A percentile compares a stretch with the other conserved stretches of the same genome.
phyloP scores from a whole-genome alignment of 148 eudicot genomes.

The Rhododendron simsii region DNA sequence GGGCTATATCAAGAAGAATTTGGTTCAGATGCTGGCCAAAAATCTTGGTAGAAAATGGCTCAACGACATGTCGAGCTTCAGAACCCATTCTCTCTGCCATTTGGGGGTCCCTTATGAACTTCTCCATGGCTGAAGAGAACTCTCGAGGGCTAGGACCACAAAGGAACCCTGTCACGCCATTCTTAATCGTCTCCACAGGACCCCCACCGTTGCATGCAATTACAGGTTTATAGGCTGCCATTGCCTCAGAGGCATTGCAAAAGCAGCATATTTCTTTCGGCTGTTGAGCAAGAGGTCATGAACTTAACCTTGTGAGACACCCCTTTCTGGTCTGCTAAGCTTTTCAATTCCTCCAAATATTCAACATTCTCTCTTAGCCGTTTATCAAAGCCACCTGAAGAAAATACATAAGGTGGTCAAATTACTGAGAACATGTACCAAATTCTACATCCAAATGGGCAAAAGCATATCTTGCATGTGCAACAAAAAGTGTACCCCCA shows the following conservation, averaged over 20 bases:
- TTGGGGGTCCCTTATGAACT: conserved; percentile 48
- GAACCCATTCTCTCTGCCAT: conserved; percentile 59
- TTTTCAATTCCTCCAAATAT: conserved; percentile 75
- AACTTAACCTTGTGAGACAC: conserved; percentile 57
- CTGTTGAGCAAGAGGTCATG: conserved; percentile 82
- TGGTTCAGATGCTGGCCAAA: conserved; percentile 64
- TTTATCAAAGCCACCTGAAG: too few species aligned
- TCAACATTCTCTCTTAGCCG: conserved; percentile 87
- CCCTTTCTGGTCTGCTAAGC: conserved; percentile 65
- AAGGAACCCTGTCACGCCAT: conserved; percentile 76
- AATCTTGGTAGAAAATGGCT: conserved; percentile 69
- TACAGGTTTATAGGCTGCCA: conserved; percentile 92
- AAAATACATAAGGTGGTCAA: too few species aligned
- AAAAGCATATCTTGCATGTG: too few species aligned
- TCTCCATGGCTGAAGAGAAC: conserved; percentile 67
- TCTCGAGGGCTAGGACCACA: conserved; percentile 69
- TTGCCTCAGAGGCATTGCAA: conserved; percentile 86
- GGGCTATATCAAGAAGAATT: conserved; percentile 40
- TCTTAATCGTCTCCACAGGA: conserved; percentile 53
- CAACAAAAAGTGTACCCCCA: too few species aligned
- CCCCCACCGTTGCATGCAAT: conserved; percentile 94
- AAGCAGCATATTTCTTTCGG: conserved; percentile 71
- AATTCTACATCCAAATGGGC: too few species aligned
- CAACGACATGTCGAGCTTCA: conserved; percentile 73
- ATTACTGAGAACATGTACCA: too few species aligned